These are phyloP conservation scores for Shiraia sp. DNA, from an alignment of 2,329 filamentous ascomycete genomes.

Conservation along the genomic window DNA sequence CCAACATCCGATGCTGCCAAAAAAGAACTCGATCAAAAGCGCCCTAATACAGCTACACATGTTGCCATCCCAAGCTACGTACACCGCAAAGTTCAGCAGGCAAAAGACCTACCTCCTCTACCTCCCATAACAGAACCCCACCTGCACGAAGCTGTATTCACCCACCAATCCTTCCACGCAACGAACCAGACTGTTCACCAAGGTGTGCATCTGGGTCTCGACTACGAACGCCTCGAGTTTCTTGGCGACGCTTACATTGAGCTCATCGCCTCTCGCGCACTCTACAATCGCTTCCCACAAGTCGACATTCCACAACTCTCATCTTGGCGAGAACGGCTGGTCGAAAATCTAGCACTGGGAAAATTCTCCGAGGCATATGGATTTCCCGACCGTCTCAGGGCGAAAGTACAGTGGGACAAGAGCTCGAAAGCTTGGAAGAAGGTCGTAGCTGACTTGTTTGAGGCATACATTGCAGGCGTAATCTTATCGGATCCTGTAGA, in stretches of 20 bases:
- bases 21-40: conserved; percentile 45
- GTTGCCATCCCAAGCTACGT: conserved; percentile 33
- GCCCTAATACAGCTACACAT: conserved; percentile 22
- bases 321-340: conserved; percentile 75
- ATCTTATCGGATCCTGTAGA: conserved; percentile 67
- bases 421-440: conserved; percentile 58
- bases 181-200: conserved; percentile 18
- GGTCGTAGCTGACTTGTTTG: conserved; percentile 83
- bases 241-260: conserved; percentile 87
- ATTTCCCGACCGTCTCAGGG: conserved; percentile 65
- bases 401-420: conserved; percentile 47
- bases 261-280: conserved; percentile 72
- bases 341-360: conserved; percentile 79
- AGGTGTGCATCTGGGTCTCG: conserved; percentile 29
- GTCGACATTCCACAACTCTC: conserved; percentile 70
- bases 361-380: conserved; percentile 71
- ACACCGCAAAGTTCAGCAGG: conserved; percentile 26
- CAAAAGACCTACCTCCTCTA: conserved; percentile 58
- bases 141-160: conserved; percentile 68
- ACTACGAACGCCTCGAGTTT: conserved; percentile 86
- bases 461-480: conserved; percentile 83
- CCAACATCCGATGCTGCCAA: conserved; percentile 56
- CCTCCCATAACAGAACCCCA: conserved; percentile 63
- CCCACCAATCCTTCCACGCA: conserved; percentile 53
- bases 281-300: conserved; percentile 71